Evolutionary conservation across 768 basidiomycete genomes (phyloP), one percentile per base, ranked within the genome.

Genomic region (Tylopilus felleus): DNA sequence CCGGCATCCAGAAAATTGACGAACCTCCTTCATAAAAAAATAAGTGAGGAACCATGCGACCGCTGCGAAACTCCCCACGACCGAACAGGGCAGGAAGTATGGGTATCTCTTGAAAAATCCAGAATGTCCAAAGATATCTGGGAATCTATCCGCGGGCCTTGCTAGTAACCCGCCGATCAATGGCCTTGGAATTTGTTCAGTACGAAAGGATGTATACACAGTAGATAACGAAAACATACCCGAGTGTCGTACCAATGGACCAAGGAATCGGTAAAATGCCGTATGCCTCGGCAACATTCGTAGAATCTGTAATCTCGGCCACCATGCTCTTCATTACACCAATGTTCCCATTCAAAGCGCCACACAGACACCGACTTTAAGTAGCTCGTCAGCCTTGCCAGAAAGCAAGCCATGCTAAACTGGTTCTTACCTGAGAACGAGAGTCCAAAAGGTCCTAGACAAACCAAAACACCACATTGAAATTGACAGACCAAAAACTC

Each of bases 31-130:
- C 40, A 89, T 67, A 63, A 76, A 83, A 8, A 81, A 33, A 39
- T 75, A 67, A 0, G 79, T 73, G 14, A 83, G 65, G 13, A 81
- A 33, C 76, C 78, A 82, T 8, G 78, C 78, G 13, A 83, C 8
- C 9, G 71, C 66, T 1, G 82, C 73, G 60, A 84, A 76, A 1
- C 76, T 78, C 1, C 83, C 84, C 5, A 84, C 74, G 17, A 86
- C 77, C 13, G 83, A 76, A 59, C 87, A 88, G 0, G 88, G 81
- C 17, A 89, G 74, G 65, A 88, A 86, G 68, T 91, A 90, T 0
- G 89, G 87, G 66, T 85, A 85, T 47, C 9, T 14, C 33, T 33
- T 12, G 33, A 33, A 33, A 33, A 33, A 33, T 76, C 59, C 58
- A 5, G 73, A 75, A 35, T 71, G 53, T 43, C 84, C 85, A 55